A percentile compares a stretch with the other conserved stretches of the same genome.
phyloP scores from a whole-genome alignment of 2,329 filamentous ascomycete genomes.

The Botrytis galanthina region DNA sequence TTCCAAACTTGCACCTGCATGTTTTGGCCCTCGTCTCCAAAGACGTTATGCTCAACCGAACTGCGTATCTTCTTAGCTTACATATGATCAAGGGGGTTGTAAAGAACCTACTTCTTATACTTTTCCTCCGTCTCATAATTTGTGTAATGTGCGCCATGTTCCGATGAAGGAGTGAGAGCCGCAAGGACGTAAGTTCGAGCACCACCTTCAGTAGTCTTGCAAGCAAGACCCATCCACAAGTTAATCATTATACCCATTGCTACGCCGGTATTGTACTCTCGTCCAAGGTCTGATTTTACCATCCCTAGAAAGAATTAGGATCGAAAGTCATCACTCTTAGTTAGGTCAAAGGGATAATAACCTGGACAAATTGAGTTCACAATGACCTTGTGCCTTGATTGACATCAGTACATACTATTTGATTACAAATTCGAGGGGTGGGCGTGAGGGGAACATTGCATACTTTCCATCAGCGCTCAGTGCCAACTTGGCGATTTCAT shows the following conservation, averaged over 20 bases:
- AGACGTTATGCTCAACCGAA: constrained; percentile 28
- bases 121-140: constrained; percentile 31
- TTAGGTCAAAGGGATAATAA: background rate
- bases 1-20: constrained; percentile 34
- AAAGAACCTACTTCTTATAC: constrained; percentile 30
- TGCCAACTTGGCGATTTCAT: constrained; percentile 32
- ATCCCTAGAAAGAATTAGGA: constrained; percentile 23
- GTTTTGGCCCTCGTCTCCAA: constrained; percentile 29
- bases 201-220: constrained; percentile 38
- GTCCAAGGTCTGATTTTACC: constrained; percentile 32
- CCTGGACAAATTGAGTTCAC: constrained; percentile 33
- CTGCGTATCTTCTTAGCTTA: constrained; percentile 17
- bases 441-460: background rate
- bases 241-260: constrained; percentile 23
- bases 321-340: background rate
- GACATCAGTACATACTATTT: background rate
- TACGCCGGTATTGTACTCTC: constrained; percentile 28
- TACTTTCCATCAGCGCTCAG: constrained; percentile 27
- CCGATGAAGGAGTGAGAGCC: constrained; percentile 30
- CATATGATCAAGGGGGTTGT: constrained; percentile 5
- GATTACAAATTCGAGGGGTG: background rate
- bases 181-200: constrained; percentile 36
- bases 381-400: constrained; percentile 28
- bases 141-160: constrained; percentile 33
- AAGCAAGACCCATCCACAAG: constrained; percentile 25